Evolutionary conservation across 768 basidiomycete genomes (phyloP).

Genomic region (Kwoniella botswanensis): DNA sequence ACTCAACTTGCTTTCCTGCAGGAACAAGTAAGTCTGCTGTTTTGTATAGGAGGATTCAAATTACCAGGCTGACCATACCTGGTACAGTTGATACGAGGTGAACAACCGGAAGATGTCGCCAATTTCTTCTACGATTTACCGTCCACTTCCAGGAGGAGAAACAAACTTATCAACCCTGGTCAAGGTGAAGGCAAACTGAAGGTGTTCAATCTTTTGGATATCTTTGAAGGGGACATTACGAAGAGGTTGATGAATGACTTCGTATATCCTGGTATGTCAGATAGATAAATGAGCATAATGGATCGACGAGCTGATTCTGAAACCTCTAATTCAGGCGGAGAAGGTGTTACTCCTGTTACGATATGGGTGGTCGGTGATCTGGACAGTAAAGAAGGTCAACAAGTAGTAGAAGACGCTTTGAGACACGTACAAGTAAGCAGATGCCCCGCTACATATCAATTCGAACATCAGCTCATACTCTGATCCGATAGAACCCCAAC

Average conservation of each 20-base stretch:
- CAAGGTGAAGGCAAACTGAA: conserved; percentile 62
- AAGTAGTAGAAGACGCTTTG: conserved; percentile 71
- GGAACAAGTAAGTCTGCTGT: conserved; percentile 64
- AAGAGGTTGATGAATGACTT: conserved; percentile 62
- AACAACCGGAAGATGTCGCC: conserved; percentile 61
- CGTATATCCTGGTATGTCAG: conserved; percentile 68
- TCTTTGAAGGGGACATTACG: conserved; percentile 59
- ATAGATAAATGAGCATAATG: no score
- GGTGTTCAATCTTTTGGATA: conserved; percentile 66
- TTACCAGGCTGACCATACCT: conserved; percentile 62
- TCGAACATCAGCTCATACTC: conserved; percentile 2
- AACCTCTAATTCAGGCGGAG: conserved; percentile 16
- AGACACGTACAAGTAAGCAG: conserved; percentile 66
- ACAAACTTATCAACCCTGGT: conserved; percentile 71
- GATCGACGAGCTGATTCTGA: background rate
- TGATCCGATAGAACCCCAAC: conserved; percentile 26
- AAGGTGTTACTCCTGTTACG: conserved; percentile 49
- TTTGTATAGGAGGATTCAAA: no score
- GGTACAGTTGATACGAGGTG: conserved; percentile 40
- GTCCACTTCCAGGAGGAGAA: conserved; percentile 71
- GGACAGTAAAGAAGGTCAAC: conserved; percentile 67
- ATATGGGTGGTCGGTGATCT: conserved; percentile 77
- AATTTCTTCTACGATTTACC: conserved; percentile 92
- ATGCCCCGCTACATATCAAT: background rate
- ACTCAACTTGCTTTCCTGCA: conserved; percentile 72